phyloP scores from a whole-genome alignment of 345 rosid genomes.

The Kernera saxatilis region DNA sequence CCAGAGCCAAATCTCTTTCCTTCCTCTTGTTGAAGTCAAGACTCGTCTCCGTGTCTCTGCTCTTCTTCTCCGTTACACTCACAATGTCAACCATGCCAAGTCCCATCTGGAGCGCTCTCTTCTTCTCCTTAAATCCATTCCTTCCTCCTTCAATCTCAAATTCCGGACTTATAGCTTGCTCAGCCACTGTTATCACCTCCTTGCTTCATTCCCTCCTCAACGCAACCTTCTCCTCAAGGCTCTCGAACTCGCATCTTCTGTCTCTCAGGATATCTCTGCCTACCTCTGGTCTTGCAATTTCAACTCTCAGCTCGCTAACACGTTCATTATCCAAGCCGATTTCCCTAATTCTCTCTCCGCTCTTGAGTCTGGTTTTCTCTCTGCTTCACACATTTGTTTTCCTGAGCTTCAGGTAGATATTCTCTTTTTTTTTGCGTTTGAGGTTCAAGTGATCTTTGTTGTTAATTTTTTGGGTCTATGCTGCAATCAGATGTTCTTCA shows the following conservation, averaged over 20 bases:
- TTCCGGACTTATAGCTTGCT: constrained; percentile 73
- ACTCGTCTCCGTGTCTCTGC: constrained; percentile 77
- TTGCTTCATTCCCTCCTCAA: constrained; percentile 79
- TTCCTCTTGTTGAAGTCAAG: constrained; percentile 84
- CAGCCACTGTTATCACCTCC: constrained; percentile 88
- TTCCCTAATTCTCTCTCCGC: constrained; percentile 60
- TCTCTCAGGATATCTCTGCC: constrained; percentile 40
- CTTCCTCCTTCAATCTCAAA: constrained; percentile 84
- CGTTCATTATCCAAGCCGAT: constrained; percentile 76
- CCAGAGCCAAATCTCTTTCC: constrained; percentile 61
- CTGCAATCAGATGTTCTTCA: constrained; percentile 73
- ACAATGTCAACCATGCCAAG: constrained; percentile 79
- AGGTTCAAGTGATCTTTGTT: neutral
- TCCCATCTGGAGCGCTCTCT: constrained; percentile 81
- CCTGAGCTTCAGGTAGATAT: constrained; percentile 82
- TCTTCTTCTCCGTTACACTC: constrained; percentile 77
- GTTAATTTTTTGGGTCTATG: neutral
- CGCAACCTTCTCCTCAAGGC: constrained; percentile 74
- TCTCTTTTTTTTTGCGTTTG: neutral
- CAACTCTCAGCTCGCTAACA: constrained; percentile 93
- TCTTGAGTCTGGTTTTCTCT: constrained; percentile 55
- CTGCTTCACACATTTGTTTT: constrained; percentile 55
- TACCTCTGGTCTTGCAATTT: constrained; percentile 90
- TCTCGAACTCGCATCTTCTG: constrained; percentile 54
- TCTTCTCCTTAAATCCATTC: constrained; percentile 50